Evolutionary conservation across 805 yeast species (phyloP).

Genomic region (Myxozyma neglecta): DNA sequence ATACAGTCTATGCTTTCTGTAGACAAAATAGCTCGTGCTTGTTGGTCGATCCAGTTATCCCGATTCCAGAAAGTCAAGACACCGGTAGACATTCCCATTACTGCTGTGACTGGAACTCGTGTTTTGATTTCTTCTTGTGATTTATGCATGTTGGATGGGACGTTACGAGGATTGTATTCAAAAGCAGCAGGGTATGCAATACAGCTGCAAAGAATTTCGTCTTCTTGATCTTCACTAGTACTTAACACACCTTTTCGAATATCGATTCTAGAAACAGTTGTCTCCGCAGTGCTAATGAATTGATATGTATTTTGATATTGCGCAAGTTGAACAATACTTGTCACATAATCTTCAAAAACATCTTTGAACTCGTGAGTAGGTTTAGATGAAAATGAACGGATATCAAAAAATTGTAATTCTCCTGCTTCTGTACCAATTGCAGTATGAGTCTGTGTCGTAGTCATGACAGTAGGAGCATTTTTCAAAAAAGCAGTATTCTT

Average conservation of each 20-base stretch:
- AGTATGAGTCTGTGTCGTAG: slow-evolving; percentile 39
- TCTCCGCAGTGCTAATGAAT: slow-evolving; percentile 76
- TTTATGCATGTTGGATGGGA: not conserved
- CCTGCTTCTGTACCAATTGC: slow-evolving; percentile 67
- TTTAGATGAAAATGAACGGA: slow-evolving; percentile 48
- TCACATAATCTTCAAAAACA: slow-evolving; percentile 69
- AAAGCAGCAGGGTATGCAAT: slow-evolving; percentile 43
- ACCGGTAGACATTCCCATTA: slow-evolving; percentile 91
- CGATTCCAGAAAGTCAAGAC: slow-evolving; percentile 85
- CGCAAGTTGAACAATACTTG: slow-evolving; percentile 68
- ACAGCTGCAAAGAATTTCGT: slow-evolving; percentile 77
- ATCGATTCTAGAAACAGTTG: slow-evolving; percentile 77
- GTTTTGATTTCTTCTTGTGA: not conserved
- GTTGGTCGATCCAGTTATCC: slow-evolving; percentile 61
- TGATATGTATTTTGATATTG: slow-evolving; percentile 69
- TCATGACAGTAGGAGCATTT: slow-evolving; percentile 35
- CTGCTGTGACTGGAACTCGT: slow-evolving; percentile 44
- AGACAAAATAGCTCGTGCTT: slow-evolving; percentile 68
- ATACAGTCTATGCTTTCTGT: slow-evolving; percentile 72
- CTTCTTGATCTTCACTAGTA: slow-evolving; percentile 87
- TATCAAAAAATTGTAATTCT: slow-evolving; percentile 60
- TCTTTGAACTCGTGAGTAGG: slow-evolving; percentile 50
- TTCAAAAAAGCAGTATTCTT: slow-evolving; percentile 43
- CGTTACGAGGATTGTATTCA: slow-evolving; percentile 20
- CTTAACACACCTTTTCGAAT: slow-evolving; percentile 66